Evolutionary conservation across 2,329 filamentous ascomycete genomes (phyloP).

Genomic region (Neoarthrinium moseri): DNA sequence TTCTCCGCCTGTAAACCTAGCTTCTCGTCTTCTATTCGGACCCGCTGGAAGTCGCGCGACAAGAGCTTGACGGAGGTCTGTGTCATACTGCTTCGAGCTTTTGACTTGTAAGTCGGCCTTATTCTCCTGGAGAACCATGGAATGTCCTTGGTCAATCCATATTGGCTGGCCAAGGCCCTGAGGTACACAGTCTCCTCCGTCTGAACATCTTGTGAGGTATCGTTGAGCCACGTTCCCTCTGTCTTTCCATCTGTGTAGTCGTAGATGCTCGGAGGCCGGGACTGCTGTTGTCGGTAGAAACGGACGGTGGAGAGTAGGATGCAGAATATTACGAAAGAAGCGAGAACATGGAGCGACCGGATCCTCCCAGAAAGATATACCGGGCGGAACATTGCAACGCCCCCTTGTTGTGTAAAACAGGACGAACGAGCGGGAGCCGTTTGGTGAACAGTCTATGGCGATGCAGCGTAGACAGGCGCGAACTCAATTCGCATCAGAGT

Average conservation of each 20-base stretch:
- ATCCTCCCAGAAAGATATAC: conserved; percentile 11
- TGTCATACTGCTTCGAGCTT: conserved; percentile 19
- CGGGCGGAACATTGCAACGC: conserved; percentile 13
- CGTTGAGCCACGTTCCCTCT: conserved; percentile 15
- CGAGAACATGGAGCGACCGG: conserved; percentile 12
- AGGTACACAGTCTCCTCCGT: conserved; percentile 22
- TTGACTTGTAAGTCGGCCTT: conserved; percentile 12
- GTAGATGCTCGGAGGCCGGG: conserved; percentile 17
- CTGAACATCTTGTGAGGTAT: conserved; percentile 9
- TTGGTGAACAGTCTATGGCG: neutral
- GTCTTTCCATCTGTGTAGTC: conserved; percentile 24
- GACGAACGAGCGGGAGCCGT: neutral
- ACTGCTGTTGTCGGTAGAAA: conserved; percentile 7
- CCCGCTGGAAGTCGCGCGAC: conserved; percentile 15
- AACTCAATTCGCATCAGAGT: neutral
- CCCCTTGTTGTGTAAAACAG: neutral
- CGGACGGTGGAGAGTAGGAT: conserved; percentile 13
- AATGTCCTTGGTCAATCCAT: conserved; percentile 22
- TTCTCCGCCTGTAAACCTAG: conserved; percentile 16
- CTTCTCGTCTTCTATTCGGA: conserved; percentile 15
- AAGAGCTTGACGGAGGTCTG: conserved; percentile 14
- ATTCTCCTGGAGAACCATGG: conserved; percentile 21
- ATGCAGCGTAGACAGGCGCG: neutral
- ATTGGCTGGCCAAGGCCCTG: conserved; percentile 20
- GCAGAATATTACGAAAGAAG: conserved; percentile 13